phyloP scores from a whole-genome alignment of 2,329 filamentous ascomycete species.

The Fusarium anthophilum region DNA sequence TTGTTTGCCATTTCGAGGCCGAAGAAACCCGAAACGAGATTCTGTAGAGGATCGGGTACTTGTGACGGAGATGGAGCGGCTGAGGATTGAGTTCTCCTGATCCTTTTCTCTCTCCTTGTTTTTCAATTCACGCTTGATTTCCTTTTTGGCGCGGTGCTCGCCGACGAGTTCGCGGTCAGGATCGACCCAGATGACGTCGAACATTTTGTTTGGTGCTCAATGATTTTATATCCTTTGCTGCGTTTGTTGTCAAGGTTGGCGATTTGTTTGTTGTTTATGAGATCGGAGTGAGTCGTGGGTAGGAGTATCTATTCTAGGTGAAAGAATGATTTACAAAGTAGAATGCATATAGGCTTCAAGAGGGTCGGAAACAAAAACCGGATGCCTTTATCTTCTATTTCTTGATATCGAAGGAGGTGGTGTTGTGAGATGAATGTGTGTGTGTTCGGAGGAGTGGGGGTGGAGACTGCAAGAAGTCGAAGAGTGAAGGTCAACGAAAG shows the following conservation, averaged over 20 bases:
- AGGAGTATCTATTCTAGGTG: not conserved
- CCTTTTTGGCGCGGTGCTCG: constrained; percentile 61
- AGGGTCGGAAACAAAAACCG: not conserved
- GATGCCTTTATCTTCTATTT: not conserved
- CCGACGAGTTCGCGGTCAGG: constrained; percentile 62
- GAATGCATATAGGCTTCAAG: not conserved
- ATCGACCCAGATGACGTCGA: constrained; percentile 68
- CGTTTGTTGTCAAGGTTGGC: not conserved
- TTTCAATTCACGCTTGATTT: constrained; percentile 47
- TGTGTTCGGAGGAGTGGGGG: not conserved
- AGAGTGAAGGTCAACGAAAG: not conserved
- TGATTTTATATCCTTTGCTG: not conserved
- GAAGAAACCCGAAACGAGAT: constrained; percentile 56
- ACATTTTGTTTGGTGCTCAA: constrained; percentile 54
- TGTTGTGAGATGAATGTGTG: not conserved
- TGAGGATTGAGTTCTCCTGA: constrained; percentile 35
- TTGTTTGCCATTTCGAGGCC: constrained; percentile 47
- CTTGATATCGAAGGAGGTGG: not conserved
- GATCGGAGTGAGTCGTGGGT: not conserved
- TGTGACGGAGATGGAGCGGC: constrained; percentile 54
- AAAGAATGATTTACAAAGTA: not conserved
- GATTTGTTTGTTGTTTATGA: not conserved
- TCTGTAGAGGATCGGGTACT: constrained; percentile 55
- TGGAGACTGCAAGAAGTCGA: not conserved
- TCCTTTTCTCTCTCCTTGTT: constrained; percentile 34